Conservation (phyloP, 805 yeast species). For the Zygoascus ofunaensis region DNA sequence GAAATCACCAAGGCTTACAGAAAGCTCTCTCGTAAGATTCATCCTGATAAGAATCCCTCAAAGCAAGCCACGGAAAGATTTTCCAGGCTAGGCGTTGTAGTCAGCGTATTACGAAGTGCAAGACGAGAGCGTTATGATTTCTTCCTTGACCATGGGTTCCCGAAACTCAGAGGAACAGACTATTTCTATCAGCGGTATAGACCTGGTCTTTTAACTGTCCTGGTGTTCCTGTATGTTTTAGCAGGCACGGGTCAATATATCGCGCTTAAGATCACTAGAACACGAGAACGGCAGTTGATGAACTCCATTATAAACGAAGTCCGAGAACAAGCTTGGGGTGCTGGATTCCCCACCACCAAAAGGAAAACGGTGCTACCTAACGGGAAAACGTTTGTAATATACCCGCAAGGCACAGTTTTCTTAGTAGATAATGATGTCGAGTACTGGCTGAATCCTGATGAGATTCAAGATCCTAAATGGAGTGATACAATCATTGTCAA, state of each 20-base stretch:
- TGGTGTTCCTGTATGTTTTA: conserved; percentile 42
- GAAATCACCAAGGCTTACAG: conserved; percentile 84
- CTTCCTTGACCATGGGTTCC: conserved; percentile 76
- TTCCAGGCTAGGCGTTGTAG: conserved; percentile 67
- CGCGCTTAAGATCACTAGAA: conserved; percentile 43
- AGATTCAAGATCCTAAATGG: conserved; percentile 27
- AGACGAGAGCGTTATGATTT: conserved; percentile 72
- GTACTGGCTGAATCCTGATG: conserved; percentile 23
- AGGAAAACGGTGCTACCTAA: conserved; percentile 19
- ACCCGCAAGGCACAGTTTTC: conserved; percentile 28
- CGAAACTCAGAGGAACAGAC: conserved; percentile 64
- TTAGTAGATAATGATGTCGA: conserved; percentile 25
- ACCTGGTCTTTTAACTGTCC: conserved; percentile 50
- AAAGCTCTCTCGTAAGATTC: conserved; percentile 71
- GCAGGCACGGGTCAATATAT: conserved; percentile 51
- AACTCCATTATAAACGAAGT: conserved; percentile 26
- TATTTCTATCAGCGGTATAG: conserved; percentile 55
- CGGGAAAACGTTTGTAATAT: conserved; percentile 28
- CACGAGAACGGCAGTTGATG: conserved; percentile 50
- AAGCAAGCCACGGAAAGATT: conserved; percentile 56
- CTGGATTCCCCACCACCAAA: conserved; percentile 22
- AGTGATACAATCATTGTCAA: conserved; percentile 25
- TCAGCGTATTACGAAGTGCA: conserved; percentile 59
- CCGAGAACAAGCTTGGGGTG: conserved; percentile 24
- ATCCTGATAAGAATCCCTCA: conserved; percentile 78